These are phyloP conservation scores for Glaciozyma antarctica DNA, from an alignment of 768 basidiomycete species.

Conservation along the genomic window DNA sequence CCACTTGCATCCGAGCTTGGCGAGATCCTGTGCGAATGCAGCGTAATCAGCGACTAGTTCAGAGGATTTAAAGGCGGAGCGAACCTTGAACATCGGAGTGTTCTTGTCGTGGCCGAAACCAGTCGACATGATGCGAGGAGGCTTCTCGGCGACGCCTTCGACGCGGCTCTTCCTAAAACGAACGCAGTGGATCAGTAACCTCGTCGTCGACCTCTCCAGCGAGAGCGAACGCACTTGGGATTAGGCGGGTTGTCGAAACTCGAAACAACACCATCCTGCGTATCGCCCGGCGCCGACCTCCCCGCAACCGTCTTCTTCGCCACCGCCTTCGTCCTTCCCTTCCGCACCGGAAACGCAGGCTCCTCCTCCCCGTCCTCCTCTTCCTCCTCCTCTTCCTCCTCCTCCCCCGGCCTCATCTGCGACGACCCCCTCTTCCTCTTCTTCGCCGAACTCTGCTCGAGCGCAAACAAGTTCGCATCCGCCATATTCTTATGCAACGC, in stretches of 20 bases:
- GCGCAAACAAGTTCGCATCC: constrained; percentile 3
- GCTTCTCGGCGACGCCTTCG: constrained; percentile 28
- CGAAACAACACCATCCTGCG: constrained; percentile 19
- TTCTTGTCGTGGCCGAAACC: constrained; percentile 47
- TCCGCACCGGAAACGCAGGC: background rate
- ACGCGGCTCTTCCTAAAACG: constrained; percentile 34
- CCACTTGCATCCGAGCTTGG: constrained; percentile 57
- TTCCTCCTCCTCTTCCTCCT: background rate
- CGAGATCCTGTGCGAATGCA: constrained; percentile 46
- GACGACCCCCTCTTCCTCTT: constrained; percentile 30
- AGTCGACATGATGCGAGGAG: constrained; percentile 53
- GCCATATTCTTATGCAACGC: constrained; percentile 1
- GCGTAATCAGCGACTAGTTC: background rate
- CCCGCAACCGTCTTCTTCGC: constrained; percentile 9
- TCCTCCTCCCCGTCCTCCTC: background rate
- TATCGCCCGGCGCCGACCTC: background rate
- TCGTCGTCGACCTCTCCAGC: background rate
- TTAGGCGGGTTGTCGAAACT: constrained; percentile 27
- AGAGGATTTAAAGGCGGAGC: background rate
- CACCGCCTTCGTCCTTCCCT: constrained; percentile 6
- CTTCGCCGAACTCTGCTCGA: constrained; percentile 45
- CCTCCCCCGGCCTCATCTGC: background rate
- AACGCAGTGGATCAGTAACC: background rate
- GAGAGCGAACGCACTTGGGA: background rate
- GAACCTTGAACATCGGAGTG: constrained; percentile 52